phyloP scores from a whole-genome alignment of 2,329 filamentous ascomycete species.

The Pseudogymnoascus sp. region DNA sequence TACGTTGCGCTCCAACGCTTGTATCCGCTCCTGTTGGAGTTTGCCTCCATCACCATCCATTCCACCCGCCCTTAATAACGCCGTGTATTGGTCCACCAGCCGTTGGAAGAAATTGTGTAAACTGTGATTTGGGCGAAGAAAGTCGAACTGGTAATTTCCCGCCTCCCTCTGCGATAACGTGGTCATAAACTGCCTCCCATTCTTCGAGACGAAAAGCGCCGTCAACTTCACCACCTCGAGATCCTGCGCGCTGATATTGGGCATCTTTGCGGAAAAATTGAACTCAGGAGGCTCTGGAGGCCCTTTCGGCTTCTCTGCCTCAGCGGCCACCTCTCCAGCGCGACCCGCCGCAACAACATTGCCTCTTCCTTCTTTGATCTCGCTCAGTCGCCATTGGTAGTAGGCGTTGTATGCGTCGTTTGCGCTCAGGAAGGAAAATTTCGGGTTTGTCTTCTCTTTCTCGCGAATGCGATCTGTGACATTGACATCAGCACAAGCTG shows the following conservation, averaged over 20 bases:
- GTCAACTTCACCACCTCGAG: constrained; percentile 68
- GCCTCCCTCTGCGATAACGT: constrained; percentile 80
- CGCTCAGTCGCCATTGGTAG: constrained; percentile 83
- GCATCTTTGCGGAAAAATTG: constrained; percentile 92
- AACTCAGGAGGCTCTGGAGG: constrained; percentile 82
- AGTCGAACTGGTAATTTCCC: constrained; percentile 91
- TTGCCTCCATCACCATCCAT: constrained; percentile 56
- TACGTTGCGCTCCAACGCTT: constrained; percentile 65
- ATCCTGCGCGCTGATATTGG: constrained; percentile 92
- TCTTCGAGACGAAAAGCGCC: constrained; percentile 85
- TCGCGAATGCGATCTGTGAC: constrained; percentile 68
- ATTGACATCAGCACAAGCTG: constrained; percentile 15
- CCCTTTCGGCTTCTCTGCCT: constrained; percentile 64
- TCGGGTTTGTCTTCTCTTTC: constrained; percentile 77
- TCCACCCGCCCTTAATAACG: constrained; percentile 61
- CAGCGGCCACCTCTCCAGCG: constrained; percentile 52
- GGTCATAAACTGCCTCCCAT: constrained; percentile 87
- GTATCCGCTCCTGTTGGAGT: constrained; percentile 63
- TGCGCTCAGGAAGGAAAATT: constrained; percentile 78
- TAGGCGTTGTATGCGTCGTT: constrained; percentile 80
- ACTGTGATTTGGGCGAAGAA: constrained; percentile 88
- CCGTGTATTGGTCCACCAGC: constrained; percentile 87
- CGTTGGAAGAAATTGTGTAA: constrained; percentile 93
- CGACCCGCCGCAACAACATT: constrained; percentile 71
- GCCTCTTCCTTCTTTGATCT: constrained; percentile 77